A percentile compares a stretch with the other conserved stretches of the same genome.
phyloP scores from a whole-genome alignment of 768 basidiomycete genomes.

The Leccinum incarnatum region DNA sequence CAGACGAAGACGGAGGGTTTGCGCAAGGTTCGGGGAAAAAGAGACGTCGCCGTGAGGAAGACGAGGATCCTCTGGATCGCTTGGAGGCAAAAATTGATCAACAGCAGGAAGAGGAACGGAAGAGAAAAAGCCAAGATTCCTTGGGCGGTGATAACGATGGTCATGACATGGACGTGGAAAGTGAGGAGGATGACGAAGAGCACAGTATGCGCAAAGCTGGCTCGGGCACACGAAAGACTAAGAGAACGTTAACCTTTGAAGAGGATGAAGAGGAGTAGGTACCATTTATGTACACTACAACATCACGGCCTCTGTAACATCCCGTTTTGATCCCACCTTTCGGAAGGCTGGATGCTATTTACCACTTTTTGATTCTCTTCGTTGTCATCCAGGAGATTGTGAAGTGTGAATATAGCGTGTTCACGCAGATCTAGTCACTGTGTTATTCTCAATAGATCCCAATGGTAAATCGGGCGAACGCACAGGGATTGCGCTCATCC shows the following conservation, averaged over 20 bases:
- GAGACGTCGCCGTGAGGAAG: conserved; percentile 40
- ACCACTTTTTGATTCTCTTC: conserved; percentile 78
- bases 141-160: conserved; percentile 34
- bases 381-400: conserved; percentile 75
- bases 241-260: conserved; percentile 53
- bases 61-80: conserved; percentile 63
- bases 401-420: conserved; percentile 84
- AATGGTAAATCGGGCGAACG: conserved; percentile 33
- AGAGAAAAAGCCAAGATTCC: conserved; percentile 36
- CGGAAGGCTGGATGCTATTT: conserved; percentile 62
- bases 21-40: conserved; percentile 36
- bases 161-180: conserved; percentile 70
- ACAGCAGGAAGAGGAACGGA: conserved; percentile 51
- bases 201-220: conserved; percentile 59
- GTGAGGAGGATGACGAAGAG: conserved; percentile 70
- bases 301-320: conserved; percentile 38
- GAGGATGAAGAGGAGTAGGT: conserved; percentile 51
- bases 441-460: conserved; percentile 3
- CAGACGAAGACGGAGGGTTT: conserved; percentile 56
- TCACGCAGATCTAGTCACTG: conserved; percentile 67
- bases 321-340: conserved; percentile 57
- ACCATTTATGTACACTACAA: conserved; percentile 14
- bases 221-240: conserved; percentile 49
- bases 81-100: conserved; percentile 66
- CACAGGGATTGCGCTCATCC: conserved; percentile 92